A percentile compares a stretch with the other conserved stretches of the same genome.
These are phyloP conservation scores for Coemansia sp. DNA, from an alignment of 192 early-diverging fungal species.

Conservation along the genomic window DNA sequence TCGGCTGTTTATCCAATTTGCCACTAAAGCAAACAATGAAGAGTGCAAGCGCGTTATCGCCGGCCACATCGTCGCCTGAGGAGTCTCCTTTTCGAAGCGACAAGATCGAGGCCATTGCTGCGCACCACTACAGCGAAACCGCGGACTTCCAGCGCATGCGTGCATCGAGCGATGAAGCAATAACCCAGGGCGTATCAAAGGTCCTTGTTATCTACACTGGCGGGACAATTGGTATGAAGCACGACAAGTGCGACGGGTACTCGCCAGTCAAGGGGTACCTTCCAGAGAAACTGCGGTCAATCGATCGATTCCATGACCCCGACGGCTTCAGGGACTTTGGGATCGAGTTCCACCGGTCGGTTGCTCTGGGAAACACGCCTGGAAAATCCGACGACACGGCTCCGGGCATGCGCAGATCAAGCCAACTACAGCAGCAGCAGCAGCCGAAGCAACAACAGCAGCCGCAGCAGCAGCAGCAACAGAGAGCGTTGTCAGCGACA, in stretches of 20 bases:
- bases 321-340: constrained; percentile 51
- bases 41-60: not conserved
- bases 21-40: not conserved
- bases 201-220: constrained; percentile 95
- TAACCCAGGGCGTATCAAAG: constrained; percentile 73
- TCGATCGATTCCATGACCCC: constrained; percentile 84
- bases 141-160: constrained; percentile 59
- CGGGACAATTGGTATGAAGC: constrained; percentile 91
- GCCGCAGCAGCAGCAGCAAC: not conserved
- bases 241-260: constrained; percentile 70
- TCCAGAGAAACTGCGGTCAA: constrained; percentile 70
- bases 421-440: not conserved
- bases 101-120: constrained; percentile 20
- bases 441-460: not conserved
- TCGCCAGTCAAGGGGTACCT: constrained; percentile 80
- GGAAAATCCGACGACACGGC: constrained; percentile 4
- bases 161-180: constrained; percentile 60
- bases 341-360: constrained; percentile 50
- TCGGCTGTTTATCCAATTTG: too few relatives aligned
- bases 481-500: not conserved
- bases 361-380: constrained; percentile 9
- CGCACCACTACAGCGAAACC: constrained; percentile 56
- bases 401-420: constrained; percentile 2
- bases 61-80: not conserved
- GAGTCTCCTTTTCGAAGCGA: not conserved